phyloP scores from a whole-genome alignment of 2,329 filamentous ascomycete species.

The Scedosporium apiospermum region DNA sequence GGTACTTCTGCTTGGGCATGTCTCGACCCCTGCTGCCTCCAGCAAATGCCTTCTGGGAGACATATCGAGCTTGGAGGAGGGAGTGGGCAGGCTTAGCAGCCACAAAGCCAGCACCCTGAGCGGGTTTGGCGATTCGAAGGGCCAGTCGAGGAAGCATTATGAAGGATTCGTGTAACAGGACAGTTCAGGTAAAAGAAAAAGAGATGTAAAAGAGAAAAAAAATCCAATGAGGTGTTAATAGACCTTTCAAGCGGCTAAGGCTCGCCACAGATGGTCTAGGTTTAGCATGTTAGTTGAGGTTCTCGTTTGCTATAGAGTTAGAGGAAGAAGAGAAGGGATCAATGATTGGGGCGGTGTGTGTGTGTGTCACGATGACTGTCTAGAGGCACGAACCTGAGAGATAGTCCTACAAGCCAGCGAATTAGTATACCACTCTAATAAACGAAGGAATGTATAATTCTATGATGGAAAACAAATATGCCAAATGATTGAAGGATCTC shows the following conservation, averaged over 20 bases:
- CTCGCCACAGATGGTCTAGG: conserved; percentile 32
- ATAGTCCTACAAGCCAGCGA: conserved; percentile 49
- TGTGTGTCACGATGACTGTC: conserved; percentile 32
- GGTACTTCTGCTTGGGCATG: conserved; percentile 27
- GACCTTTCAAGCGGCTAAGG: conserved; percentile 15
- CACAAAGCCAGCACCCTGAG: conserved; percentile 33
- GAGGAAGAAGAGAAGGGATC: conserved; percentile 8
- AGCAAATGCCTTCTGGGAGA: conserved; percentile 29
- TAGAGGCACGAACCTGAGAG: conserved; percentile 53
- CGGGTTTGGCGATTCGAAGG: conserved; percentile 41
- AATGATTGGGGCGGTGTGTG: conserved; percentile 23
- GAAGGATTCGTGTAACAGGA: conserved; percentile 8
- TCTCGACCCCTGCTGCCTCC: conserved; percentile 57
- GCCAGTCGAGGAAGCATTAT: conserved; percentile 54
- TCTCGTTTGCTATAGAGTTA: conserved; percentile 5
- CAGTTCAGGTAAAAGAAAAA: conserved; percentile 12
- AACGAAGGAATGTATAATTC: not conserved
- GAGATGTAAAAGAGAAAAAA: conserved; percentile 11
- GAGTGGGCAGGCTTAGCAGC: conserved; percentile 13
- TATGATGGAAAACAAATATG: conserved; percentile 1
- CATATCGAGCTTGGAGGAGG: conserved; percentile 22
- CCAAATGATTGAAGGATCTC: conserved; percentile 4
- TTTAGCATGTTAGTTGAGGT: conserved; percentile 12
- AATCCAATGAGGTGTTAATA: conserved; percentile 7
- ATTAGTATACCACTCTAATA: conserved; percentile 5